Percentiles rank a stretch among this genome's conserved stretches.
Conservation (phyloP, 2,329 filamentous ascomycete species). For the Alternaria atra region DNA sequence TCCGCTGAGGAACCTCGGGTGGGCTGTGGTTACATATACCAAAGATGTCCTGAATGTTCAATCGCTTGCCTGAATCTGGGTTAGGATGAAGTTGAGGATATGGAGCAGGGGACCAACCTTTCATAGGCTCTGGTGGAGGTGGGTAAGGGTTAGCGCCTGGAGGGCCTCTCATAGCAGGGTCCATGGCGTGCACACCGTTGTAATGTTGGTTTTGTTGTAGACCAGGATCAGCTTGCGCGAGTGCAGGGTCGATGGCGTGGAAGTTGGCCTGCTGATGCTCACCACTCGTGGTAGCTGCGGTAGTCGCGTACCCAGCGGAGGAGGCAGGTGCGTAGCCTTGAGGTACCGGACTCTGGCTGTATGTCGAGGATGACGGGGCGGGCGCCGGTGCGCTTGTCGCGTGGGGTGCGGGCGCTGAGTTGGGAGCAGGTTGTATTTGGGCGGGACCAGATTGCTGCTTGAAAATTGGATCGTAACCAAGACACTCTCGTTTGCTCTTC, state of each 20-base stretch:
- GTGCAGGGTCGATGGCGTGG: slow-evolving; percentile 72
- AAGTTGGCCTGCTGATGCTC: slow-evolving; percentile 60
- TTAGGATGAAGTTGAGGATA: slow-evolving; percentile 12
- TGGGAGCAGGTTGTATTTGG: slow-evolving; percentile 75
- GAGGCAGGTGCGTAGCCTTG: slow-evolving; percentile 57
- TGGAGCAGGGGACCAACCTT: slow-evolving; percentile 34
- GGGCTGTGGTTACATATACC: slow-evolving; percentile 47
- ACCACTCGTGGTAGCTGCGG: slow-evolving; percentile 47
- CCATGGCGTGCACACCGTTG: slow-evolving; percentile 46
- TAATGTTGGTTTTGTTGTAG: slow-evolving; percentile 44
- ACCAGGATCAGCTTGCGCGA: slow-evolving; percentile 57
- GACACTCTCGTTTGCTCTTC: slow-evolving; percentile 86
- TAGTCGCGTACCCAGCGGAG: slow-evolving; percentile 52
- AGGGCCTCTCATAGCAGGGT: slow-evolving; percentile 42
- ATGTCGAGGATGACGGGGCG: slow-evolving; percentile 46
- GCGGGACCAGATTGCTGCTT: slow-evolving; percentile 75
- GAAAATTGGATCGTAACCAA: slow-evolving; percentile 89
- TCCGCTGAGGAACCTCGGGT: slow-evolving; percentile 45
- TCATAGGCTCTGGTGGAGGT: slow-evolving; percentile 33
- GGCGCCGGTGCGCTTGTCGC: slow-evolving; percentile 42
- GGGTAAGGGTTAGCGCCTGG: slow-evolving; percentile 26
- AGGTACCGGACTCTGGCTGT: slow-evolving; percentile 50
- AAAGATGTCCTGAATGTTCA: slow-evolving; percentile 47
- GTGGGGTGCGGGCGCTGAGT: slow-evolving; percentile 52
- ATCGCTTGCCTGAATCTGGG: slow-evolving; percentile 43